Evolutionary conservation across 1,139 yeast genomes (phyloP), one percentile per base, ranked within the genome.

Genomic region (Magnusiomyces fungicola): DNA sequence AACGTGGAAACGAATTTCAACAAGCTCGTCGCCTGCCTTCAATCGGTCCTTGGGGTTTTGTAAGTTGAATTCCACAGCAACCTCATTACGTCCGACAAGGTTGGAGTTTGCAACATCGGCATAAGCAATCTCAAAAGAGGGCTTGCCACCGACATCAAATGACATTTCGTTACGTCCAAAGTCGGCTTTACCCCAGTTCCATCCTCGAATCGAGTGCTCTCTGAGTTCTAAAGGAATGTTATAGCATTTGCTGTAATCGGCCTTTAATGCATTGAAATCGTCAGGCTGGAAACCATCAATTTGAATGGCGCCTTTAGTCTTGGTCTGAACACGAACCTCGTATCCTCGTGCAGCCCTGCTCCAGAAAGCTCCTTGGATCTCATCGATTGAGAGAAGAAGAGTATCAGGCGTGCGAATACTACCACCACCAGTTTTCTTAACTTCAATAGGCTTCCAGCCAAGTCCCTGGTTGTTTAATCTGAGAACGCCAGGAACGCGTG

Each of bases 121-220:
- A 65, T 90, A 92, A 3, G 97, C 97, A 44, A 94, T 69, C 68
- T 92, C 98, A 67, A 92, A 92, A 19, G 84, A 79, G 1, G 98
- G 97, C 61, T 85, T 84, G 59, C 89, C 89, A 61, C 86, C 87
- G 33, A 90, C 82, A 51, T 82, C 81, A 69, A 94, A 90, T 30
- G 88, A 78, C 68, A 92, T 73, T 65, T 92, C 98, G 59, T 89
- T 87, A 63, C 96, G 79, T 14, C 95, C 96, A 66, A 94, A 79
- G 65, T 90, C 96, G 10, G 92, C 76, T 56, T 83, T 81, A 50
- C 99, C 99, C 98, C 98, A 92, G 67, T 92, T 92, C 98, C 98
- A 92, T 39, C 99, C 99, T 69, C 97, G 79, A 58, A 92, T 72
- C 4, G 97, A 85, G 66, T 92, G 98, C 61, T 92, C 97, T 60